Conservation (phyloP, 805 yeast genomes). For the Spencermartinsiella europaea region DNA sequence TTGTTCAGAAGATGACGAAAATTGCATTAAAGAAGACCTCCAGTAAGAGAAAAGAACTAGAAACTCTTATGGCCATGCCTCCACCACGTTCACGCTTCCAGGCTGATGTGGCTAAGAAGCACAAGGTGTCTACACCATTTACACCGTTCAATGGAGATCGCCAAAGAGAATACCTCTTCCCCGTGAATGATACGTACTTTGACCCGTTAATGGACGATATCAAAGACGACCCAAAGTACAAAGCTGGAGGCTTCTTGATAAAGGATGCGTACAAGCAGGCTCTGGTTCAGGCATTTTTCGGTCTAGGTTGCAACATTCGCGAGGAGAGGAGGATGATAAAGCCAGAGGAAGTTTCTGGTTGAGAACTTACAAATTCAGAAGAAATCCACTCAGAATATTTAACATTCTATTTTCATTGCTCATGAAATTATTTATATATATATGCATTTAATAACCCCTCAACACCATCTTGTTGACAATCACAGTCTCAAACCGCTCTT, state of each 20-base stretch:
- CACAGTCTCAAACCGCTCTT: not conserved
- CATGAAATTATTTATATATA: not conserved
- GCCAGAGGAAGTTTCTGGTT: no score
- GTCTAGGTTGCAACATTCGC: constrained; percentile 75
- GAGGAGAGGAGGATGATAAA: constrained; percentile 36
- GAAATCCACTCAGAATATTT: no score
- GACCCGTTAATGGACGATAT: constrained; percentile 60
- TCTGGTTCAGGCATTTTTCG: constrained; percentile 83
- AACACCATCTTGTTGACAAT: not conserved
- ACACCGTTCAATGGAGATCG: constrained; percentile 95
- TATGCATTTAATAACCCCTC: constrained; percentile 1
- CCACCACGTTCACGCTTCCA: not conserved
- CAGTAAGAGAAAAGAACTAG: constrained; percentile 21
- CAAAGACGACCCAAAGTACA: constrained; percentile 54
- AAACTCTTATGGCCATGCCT: constrained; percentile 13
- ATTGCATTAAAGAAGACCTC: constrained; percentile 12
- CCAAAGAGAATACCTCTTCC: constrained; percentile 49
- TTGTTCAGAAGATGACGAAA: constrained; percentile 38
- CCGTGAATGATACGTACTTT: constrained; percentile 43
- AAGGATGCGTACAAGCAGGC: constrained; percentile 67
- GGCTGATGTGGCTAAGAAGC: not conserved
- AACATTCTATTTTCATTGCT: no score
- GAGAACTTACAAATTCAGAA: no score
- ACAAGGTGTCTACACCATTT: constrained; percentile 50
- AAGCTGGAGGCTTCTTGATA: constrained; percentile 82